Evolutionary conservation across 257 asterid genomes (phyloP), one percentile per base, ranked within the genome.

Genomic region (Rehmannia glutinosa): DNA sequence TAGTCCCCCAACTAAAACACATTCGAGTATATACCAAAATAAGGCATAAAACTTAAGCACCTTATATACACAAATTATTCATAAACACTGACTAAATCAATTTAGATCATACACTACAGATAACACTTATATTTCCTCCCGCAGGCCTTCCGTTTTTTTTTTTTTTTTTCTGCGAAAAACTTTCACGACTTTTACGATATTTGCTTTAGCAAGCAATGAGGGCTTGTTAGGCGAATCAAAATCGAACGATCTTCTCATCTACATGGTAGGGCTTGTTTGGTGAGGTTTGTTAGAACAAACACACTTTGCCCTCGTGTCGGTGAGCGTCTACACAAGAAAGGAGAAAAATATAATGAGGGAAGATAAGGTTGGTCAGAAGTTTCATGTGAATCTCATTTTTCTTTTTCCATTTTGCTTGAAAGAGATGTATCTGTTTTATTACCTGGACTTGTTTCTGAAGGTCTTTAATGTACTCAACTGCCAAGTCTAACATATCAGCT

Each of bases 401-500:
- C 42, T 19, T 5, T 41, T 41, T 39, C 35, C 21, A 38, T 46
- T 55, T 12, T 16, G 21, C 61, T 25, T 53, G 56, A 41, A 72
- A 67, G 56, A 17, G 55, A 57, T 62, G 75, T 19, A 57, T 64
- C 41, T 33, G 15, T 77, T 52, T 35, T 32, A 7, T 52, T 72
- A 85, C 91, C 88, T 80, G 64, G 50, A 82, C 76, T 75, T 80
- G 82, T 72, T 76, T 82, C 70, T 85, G 83, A 46, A 84, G 82
- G 51, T 82, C 78, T 80, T 84, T 84, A 57, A 84, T 82, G 73
- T 84, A 80, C 33, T 66, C 86, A 76, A 85, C 86, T 25, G 88
- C 88, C 80, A 80, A 33, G 21, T 80, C 86, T 16, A 85, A 75
- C 91, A 85, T 85, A 21, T 85, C 91, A 30, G 91, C 81, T 7